Evolutionary conservation across 192 early-diverging fungal genomes (phyloP).

Genomic region (Entomortierella lignicola): DNA sequence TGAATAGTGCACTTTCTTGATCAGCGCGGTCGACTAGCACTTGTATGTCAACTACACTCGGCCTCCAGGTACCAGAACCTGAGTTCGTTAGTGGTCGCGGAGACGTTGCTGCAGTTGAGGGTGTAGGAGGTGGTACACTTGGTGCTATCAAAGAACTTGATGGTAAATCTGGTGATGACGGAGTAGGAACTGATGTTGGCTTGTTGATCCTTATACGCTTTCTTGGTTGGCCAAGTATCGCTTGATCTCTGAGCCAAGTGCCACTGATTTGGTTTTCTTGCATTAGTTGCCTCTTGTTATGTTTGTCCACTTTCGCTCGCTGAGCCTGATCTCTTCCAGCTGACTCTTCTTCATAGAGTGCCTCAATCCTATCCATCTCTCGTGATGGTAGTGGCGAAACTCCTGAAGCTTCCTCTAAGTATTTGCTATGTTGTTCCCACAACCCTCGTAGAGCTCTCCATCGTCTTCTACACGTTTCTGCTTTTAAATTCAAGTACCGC

Average conservation of each 20-base stretch:
- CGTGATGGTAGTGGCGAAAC: neutral
- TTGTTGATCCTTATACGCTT: neutral
- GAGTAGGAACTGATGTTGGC: neutral
- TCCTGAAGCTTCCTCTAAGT: neutral
- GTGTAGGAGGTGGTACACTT: neutral
- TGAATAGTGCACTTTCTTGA: too few relatives aligned
- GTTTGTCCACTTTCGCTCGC: neutral
- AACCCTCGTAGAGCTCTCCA: neutral
- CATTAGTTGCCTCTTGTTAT: neutral
- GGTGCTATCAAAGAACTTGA: neutral
- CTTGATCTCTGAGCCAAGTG: neutral
- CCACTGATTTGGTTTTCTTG: neutral
- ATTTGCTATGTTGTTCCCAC: neutral
- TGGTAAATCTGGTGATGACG: neutral
- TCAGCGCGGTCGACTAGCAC: too few relatives aligned
- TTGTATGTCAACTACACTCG: too few relatives aligned
- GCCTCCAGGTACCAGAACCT: too few relatives aligned
- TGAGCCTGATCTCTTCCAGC: neutral
- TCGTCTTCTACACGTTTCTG: neutral
- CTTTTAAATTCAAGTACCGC: neutral
- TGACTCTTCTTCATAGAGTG: neutral
- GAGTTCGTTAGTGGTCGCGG: too few relatives aligned
- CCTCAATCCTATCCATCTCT: too few relatives aligned
- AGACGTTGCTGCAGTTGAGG: too few relatives aligned
- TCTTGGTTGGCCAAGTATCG: neutral